A percentile compares a stretch with the other conserved stretches of the same genome.
These are phyloP conservation scores for Cyberlindnera misumaiensis DNA, from an alignment of 805 yeast species.

Conservation along the genomic window DNA sequence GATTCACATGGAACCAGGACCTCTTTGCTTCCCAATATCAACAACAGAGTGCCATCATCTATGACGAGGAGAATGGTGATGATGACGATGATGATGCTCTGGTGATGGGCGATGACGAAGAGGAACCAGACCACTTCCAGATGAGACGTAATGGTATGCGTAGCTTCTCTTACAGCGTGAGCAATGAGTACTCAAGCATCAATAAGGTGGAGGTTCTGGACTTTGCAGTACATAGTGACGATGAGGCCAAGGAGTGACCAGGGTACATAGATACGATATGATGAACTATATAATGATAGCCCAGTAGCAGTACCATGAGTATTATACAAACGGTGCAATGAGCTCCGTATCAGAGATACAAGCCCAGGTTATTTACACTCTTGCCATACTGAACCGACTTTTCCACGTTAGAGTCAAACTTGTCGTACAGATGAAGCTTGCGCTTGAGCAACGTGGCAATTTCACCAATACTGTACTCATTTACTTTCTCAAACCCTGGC, in stretches of 20 bases:
- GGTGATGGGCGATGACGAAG: conserved; percentile 1
- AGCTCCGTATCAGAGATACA: conserved; percentile 17
- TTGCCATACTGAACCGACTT: conserved; percentile 10
- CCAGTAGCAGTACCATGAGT: not conserved
- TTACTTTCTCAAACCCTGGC: conserved; percentile 50
- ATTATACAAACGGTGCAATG: not conserved
- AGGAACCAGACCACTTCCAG: not conserved
- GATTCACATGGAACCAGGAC: conserved; percentile 73
- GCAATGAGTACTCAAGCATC: conserved; percentile 11
- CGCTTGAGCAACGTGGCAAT: conserved; percentile 5
- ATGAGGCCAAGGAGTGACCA: conserved; percentile 3
- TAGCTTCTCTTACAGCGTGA: conserved; percentile 11
- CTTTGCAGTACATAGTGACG: conserved; percentile 17
- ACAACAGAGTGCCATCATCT: conserved; percentile 39
- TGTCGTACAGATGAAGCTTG: conserved; percentile 3
- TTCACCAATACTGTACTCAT: conserved; percentile 27
- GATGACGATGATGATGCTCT: conserved; percentile 3
- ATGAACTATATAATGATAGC: too few relatives aligned
- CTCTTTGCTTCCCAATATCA: conserved; percentile 66
- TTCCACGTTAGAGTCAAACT: conserved; percentile 9
- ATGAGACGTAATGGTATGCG: conserved; percentile 13
- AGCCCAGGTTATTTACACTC: conserved; percentile 20
- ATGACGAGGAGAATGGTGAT: conserved; percentile 23
- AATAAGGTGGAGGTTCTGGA: conserved; percentile 20
- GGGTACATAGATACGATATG: too few relatives aligned